Evolutionary conservation across 495 filamentous ascomycete species (phyloP).

Genomic region (Cryomyces antarcticus): DNA sequence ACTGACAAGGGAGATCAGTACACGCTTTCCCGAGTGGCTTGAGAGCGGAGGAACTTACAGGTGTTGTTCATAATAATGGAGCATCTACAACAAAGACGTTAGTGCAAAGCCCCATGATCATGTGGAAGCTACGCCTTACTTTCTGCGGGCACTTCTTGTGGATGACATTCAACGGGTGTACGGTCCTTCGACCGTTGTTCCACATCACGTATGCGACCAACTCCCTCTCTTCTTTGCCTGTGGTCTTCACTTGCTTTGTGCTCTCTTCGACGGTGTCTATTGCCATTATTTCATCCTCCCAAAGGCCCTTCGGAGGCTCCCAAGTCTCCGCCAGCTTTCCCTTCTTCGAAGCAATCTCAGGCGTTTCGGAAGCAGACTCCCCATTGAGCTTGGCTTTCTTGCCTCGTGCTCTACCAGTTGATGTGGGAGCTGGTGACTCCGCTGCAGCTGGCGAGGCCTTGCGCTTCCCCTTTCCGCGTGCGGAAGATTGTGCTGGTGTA

Average conservation of each 20-base stretch:
- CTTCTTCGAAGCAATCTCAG: conserved; percentile 3
- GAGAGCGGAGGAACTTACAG: conserved; percentile 11
- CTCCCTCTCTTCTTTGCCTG: conserved; percentile 17
- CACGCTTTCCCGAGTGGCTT: too few relatives aligned
- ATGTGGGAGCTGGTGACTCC: conserved; percentile 8
- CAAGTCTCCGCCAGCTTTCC: conserved; percentile 17
- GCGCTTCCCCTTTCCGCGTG: conserved; percentile 8
- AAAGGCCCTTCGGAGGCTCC: conserved; percentile 30
- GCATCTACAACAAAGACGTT: conserved; percentile 7
- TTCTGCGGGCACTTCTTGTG: conserved; percentile 24
- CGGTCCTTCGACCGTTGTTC: conserved; percentile 25
- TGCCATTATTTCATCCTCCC: conserved; percentile 33
- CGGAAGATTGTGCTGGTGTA: conserved; percentile 3
- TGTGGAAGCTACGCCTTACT: conserved; percentile 1
- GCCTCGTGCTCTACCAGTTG: background rate
- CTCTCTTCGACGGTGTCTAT: conserved; percentile 36
- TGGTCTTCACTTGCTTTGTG: conserved; percentile 9
- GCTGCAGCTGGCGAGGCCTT: conserved; percentile 13
- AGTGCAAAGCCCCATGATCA: background rate
- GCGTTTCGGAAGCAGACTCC: background rate
- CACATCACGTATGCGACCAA: conserved; percentile 30
- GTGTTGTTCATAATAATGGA: conserved; percentile 21
- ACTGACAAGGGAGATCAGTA: too few relatives aligned
- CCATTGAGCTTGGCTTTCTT: conserved; percentile 3
- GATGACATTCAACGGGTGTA: conserved; percentile 14